These are phyloP conservation scores for Acer saccharum DNA, from an alignment of 345 rosid genomes.

Conservation along the genomic window DNA sequence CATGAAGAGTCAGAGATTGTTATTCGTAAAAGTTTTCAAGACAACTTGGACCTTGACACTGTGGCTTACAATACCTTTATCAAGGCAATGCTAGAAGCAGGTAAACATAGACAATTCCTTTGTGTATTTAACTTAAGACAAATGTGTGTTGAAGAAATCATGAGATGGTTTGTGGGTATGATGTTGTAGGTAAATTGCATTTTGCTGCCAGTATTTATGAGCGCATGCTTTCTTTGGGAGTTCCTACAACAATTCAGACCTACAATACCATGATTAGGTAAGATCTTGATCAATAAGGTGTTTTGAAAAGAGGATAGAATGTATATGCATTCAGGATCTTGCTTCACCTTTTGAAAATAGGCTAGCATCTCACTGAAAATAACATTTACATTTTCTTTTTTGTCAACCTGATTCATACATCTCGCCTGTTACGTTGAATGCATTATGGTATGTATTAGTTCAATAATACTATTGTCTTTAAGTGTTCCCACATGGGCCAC, in stretches of 20 bases:
- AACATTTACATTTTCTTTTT: not conserved
- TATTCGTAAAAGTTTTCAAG: constrained; percentile 42
- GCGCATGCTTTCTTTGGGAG: constrained; percentile 56
- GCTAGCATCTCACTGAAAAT: not conserved
- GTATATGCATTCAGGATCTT: not conserved
- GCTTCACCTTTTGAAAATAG: not conserved
- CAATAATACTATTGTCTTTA: not conserved
- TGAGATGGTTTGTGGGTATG: constrained; percentile 21
- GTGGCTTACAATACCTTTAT: constrained; percentile 81
- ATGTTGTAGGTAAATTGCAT: constrained; percentile 59
- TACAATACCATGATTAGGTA: constrained; percentile 79
- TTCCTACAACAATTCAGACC: constrained; percentile 72
- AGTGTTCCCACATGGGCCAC: too few relatives aligned
- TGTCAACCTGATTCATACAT: not conserved
- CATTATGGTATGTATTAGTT: not conserved
- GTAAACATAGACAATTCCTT: constrained; percentile 31
- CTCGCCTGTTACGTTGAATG: not conserved
- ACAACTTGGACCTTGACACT: constrained; percentile 61
- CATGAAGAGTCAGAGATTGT: constrained; percentile 64
- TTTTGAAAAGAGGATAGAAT: not conserved
- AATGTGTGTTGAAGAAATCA: constrained; percentile 16
- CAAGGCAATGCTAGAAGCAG: constrained; percentile 89
- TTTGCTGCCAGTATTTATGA: constrained; percentile 65
- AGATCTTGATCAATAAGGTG: constrained; percentile 21
- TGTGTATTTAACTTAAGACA: constrained; percentile 11